A percentile compares a stretch with the other conserved stretches of the same genome.
Evolutionary conservation across 495 filamentous ascomycete genomes (phyloP).

Genomic region (Podospora fimiseda): DNA sequence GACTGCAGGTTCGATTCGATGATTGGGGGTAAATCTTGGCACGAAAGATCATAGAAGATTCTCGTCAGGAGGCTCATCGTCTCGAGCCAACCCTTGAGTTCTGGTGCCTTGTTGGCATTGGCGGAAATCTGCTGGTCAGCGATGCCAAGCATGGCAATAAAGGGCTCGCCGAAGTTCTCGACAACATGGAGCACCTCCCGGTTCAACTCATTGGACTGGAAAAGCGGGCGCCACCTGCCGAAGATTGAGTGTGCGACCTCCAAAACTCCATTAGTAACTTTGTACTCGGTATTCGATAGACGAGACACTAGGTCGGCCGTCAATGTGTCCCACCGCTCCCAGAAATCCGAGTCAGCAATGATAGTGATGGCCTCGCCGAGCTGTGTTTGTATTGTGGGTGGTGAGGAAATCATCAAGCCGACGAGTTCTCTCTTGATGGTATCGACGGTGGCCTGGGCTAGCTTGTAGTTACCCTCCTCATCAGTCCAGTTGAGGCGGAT

Average conservation of each 20-base stretch:
- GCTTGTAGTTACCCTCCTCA: conserved; percentile 86
- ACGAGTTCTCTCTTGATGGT: conserved; percentile 93
- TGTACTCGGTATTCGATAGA: conserved; percentile 66
- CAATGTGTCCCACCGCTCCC: conserved; percentile 87
- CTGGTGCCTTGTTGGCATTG: conserved; percentile 65
- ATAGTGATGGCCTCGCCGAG: conserved; percentile 92
- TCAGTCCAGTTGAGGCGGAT: conserved; percentile 73
- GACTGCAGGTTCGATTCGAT: conserved; percentile 78
- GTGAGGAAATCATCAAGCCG: conserved; percentile 90
- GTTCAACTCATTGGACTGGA: conserved; percentile 83
- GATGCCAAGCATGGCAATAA: conserved; percentile 67
- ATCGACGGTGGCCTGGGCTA: conserved; percentile 68
- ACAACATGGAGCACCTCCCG: conserved; percentile 94
- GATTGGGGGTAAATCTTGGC: conserved; percentile 88
- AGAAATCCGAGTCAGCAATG: conserved; percentile 98
- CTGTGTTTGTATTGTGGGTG: conserved; percentile 79
- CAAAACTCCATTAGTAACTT: conserved; percentile 85
- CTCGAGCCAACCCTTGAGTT: conserved; percentile 66
- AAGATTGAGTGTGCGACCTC: conserved; percentile 98
- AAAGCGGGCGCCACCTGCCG: conserved; percentile 88
- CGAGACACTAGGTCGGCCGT: conserved; percentile 82
- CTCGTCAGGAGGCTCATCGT: conserved; percentile 83
- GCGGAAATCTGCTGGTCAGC: conserved; percentile 72
- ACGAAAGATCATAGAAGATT: conserved; percentile 90
- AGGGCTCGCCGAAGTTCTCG: conserved; percentile 69